Percentiles rank a stretch among this genome's conserved stretches.
These are phyloP conservation scores for Annulohypoxylon maeteangense DNA, from an alignment of 495 filamentous ascomycete genomes.

Conservation along the genomic window DNA sequence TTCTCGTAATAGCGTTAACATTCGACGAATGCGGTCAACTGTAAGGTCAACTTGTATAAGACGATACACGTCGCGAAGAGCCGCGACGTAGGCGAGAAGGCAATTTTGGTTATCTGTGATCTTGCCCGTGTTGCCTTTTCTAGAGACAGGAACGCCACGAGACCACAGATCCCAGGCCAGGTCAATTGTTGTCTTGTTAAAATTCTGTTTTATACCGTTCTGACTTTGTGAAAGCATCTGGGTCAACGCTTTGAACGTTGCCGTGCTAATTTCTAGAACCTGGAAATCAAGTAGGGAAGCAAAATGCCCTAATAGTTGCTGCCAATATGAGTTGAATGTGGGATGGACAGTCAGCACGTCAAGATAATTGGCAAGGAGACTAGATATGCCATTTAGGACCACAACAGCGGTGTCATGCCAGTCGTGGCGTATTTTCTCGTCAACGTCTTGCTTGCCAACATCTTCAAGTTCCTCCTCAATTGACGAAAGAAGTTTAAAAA, in stretches of 20 bases:
- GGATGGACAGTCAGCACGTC: slow-evolving; percentile 66
- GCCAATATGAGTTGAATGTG: slow-evolving; percentile 72
- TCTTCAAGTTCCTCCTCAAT: slow-evolving; percentile 59
- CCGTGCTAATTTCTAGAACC: slow-evolving; percentile 75
- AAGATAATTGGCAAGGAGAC: slow-evolving; percentile 74
- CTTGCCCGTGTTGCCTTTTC: slow-evolving; percentile 56
- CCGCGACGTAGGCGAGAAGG: slow-evolving; percentile 78
- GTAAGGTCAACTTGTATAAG: slow-evolving; percentile 74
- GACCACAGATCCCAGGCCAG: slow-evolving; percentile 80
- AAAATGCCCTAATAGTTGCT: slow-evolving; percentile 73
- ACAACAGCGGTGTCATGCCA: slow-evolving; percentile 85
- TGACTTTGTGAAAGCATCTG: slow-evolving; percentile 69
- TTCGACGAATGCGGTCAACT: slow-evolving; percentile 65
- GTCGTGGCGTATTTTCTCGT: slow-evolving; percentile 58
- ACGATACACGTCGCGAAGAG: slow-evolving; percentile 81
- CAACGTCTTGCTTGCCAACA: slow-evolving; percentile 36
- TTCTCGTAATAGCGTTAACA: slow-evolving; percentile 70
- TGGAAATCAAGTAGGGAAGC: slow-evolving; percentile 67
- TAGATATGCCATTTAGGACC: slow-evolving; percentile 74
- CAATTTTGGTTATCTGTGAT: slow-evolving; percentile 77
- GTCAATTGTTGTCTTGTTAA: slow-evolving; percentile 68
- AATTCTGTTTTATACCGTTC: slow-evolving; percentile 56
- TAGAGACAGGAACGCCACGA: slow-evolving; percentile 65
- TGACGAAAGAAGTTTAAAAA: slow-evolving; percentile 76
- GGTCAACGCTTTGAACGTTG: slow-evolving; percentile 73